Conservation (phyloP, 78 protist genomes). For the Dictyostelium purpureum region DNA sequence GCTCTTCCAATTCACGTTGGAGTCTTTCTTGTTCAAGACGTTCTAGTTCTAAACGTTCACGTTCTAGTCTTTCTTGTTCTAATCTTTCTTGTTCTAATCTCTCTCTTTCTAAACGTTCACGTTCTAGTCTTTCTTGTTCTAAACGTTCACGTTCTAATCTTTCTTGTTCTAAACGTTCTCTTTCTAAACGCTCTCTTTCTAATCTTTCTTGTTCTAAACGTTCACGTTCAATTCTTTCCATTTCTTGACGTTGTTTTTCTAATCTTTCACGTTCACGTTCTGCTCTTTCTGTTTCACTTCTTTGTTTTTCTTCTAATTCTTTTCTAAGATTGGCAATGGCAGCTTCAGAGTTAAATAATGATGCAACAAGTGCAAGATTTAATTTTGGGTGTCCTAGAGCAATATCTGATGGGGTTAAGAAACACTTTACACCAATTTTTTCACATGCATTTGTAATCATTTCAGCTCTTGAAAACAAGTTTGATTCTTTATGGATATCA, state of each 20-base stretch:
- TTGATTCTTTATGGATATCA: constrained; percentile 9
- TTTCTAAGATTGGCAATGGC: constrained; percentile 47
- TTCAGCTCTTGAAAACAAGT: constrained; percentile 59
- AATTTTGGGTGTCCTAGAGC: constrained; percentile 75
- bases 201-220: not conserved
- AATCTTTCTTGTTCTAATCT: constrained; percentile 9
- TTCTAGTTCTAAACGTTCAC: not conserved
- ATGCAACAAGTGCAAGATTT: constrained; percentile 61
- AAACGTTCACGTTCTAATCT: constrained; percentile 19
- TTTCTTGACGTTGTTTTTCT: constrained; percentile 9
- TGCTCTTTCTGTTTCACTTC: not conserved
- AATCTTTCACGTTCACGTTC: constrained; percentile 42
- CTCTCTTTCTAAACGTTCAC: constrained; percentile 11
- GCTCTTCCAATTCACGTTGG: constrained; percentile 35
- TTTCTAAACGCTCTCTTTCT: constrained; percentile 22
- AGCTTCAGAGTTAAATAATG: constrained; percentile 70
- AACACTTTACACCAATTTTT: constrained; percentile 66
- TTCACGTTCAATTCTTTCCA: constrained; percentile 11
- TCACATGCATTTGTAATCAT: constrained; percentile 61
- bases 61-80: constrained; percentile 3
- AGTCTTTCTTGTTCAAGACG: not conserved
- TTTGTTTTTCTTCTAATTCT: constrained; percentile 39
- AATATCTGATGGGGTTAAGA: constrained; percentile 66
- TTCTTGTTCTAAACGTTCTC: constrained; percentile 20
- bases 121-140: constrained; percentile 19